Base-by-base conservation (phyloP, 2,329 filamentous ascomycete species). In the Elsinoe ampelina region DNA sequence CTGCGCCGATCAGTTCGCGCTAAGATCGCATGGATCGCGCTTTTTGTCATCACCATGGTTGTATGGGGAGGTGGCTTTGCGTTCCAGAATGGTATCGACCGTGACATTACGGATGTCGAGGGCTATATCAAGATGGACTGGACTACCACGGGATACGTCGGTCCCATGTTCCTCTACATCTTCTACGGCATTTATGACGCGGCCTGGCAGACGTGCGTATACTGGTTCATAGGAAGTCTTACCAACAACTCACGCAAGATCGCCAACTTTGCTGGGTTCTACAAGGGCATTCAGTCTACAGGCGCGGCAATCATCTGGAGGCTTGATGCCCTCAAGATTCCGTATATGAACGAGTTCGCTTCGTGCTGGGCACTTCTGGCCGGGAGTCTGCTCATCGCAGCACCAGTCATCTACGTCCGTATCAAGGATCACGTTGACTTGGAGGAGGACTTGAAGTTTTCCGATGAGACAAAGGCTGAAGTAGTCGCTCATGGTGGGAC, bases 221-320 rank as follows among this genome's bases (percentile, higher is more conserved):
- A 97, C 77, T 96, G 91, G 91, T 91, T 86, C 75, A 95, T 97
- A 86, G 92, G 92, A 52, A 82, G 91, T 6, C 78, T 96, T 42
- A 91, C 88, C 68, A 97, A 97, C 80, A 95, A 92, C 61, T 83
- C 87, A 59, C 89, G 91, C 70, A 92, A 90, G 71, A 81, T 92
- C 26, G 91, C 92, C 74, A 95, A 96, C 76, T 86, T 92, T 66
- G 87, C 89, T 41, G 91, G 88, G 61, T 91, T 87, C 76, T 93
- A 93, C 80, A 93, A 93, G 75, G 85, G 85, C 52, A 87, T 95
- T 61, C 89, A 95, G 71, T 92, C 87, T n/a, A 88, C 87, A 15
- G 89, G 89, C 64, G 84, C 85, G 2, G 89, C 87, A 58, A 80
- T 91, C 64, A 86, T 82, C 65, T 87, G 82, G 83, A 80, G 82